Base-by-base conservation (phyloP, 2,329 filamentous ascomycete species). In the Ophiostoma sp. region DNA sequence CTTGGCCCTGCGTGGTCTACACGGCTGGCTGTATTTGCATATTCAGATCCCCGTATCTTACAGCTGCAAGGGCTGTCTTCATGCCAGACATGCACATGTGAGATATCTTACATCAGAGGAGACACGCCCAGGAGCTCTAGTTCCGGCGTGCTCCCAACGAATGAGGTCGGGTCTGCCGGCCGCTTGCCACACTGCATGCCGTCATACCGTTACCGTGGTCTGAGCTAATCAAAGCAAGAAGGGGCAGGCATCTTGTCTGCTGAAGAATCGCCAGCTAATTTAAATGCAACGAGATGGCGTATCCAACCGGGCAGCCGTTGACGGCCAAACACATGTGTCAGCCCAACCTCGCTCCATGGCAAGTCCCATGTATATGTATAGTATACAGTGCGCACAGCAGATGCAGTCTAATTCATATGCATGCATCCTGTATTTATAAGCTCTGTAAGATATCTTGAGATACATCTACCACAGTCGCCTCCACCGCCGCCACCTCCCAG, bases 401-500 rank as follows among this genome's bases (percentile, higher is more conserved):
- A 27, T 49, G 16, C 12, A 16, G 16, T 7, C 47, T 14, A 12
- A 49, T 49, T n/a, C 6, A 49, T 49, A n/a, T 49, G 6, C 45
- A 47, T 8, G 44, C 14, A 49, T 5, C n/a, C 5, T 16, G 45
- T 49, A 49, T 52, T n/a, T 52, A 27, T 27, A 27, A 27, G 27
- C 27, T 27, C 27, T 52, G 18, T 16, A 49, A 16, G 6, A 18
- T 52, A 52, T 18, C 4, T 16, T 27, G 2, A 27, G 27, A 55
- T 55, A 7, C n/a, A 55, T 6, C 18, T 55, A 8, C 18, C n/a
- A 18, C 27, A 55, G 49, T 55, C 1, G 49, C 49, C 49, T 55
- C 49, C 49, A 55, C 49, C 49, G 18, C 49, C n/a, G 49, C 49
- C 49, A 55, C 49, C 49, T 55, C 49, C 49, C 49, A 55, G n/a